phyloP scores from a whole-genome alignment of 495 filamentous ascomycete species.

The Trichoderma erinaceum region DNA sequence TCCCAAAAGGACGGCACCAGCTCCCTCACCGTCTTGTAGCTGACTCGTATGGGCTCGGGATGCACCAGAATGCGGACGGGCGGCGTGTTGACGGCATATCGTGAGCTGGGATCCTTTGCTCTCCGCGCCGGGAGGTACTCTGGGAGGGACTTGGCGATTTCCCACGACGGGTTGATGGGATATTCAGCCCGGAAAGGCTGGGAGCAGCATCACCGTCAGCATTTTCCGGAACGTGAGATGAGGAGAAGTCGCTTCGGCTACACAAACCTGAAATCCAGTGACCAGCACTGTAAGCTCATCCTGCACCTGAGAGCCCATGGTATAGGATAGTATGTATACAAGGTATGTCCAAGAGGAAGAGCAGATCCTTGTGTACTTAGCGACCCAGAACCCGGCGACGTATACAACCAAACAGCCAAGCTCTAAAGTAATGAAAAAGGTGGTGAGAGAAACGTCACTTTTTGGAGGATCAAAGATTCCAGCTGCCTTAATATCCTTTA shows the following conservation, averaged over 20 bases:
- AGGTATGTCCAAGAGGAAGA: neutral
- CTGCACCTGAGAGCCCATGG: constrained; percentile 19
- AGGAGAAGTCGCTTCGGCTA: constrained; percentile 16
- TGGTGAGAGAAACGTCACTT: no score
- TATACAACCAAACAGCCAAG: no score
- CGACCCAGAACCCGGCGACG: no score
- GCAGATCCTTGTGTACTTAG: no score
- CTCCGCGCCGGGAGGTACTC: constrained; percentile 46
- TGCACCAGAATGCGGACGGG: constrained; percentile 60
- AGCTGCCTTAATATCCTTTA: no score
- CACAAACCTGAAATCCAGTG: constrained; percentile 66
- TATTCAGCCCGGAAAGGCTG: constrained; percentile 62
- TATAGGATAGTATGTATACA: neutral
- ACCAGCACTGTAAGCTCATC: constrained; percentile 61
- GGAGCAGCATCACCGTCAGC: constrained; percentile 10
- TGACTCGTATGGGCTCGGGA: constrained; percentile 60
- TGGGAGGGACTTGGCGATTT: constrained; percentile 53
- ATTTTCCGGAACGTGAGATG: neutral
- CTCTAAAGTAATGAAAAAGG: no score
- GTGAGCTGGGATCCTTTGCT: constrained; percentile 27
- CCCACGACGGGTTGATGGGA: constrained; percentile 64
- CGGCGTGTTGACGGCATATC: constrained; percentile 31
- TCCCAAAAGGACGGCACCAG: constrained; percentile 56
- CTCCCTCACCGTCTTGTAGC: constrained; percentile 57
- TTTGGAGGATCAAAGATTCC: no score